A percentile compares a stretch with the other conserved stretches of the same genome.
These are phyloP conservation scores for Hypsizygus marmoreus DNA, from an alignment of 768 basidiomycete genomes.

Conservation along the genomic window DNA sequence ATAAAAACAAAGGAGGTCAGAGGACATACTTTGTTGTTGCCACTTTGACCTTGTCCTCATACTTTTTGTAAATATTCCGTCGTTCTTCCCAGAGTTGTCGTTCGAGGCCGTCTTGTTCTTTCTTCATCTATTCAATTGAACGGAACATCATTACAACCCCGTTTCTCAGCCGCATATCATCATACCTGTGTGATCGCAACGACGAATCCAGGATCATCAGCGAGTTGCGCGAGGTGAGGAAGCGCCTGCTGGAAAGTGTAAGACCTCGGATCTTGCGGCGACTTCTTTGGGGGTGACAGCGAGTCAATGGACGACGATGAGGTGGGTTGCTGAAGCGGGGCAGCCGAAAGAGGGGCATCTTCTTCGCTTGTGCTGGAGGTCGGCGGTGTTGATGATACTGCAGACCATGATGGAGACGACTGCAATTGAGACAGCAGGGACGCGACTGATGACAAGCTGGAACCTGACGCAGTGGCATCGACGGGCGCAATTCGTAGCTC, in stretches of 20 bases:
- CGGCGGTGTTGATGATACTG: no score
- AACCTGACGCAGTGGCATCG: constrained; percentile 3
- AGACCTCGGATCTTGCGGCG: constrained; percentile 46
- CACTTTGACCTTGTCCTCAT: constrained; percentile 71
- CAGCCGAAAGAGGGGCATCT: background rate
- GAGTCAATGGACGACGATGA: background rate
- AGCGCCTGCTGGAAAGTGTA: constrained; percentile 73
- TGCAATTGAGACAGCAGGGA: constrained; percentile 64
- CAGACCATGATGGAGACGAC: constrained; percentile 25
- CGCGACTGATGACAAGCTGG: constrained; percentile 47
- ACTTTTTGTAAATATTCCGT: constrained; percentile 57
- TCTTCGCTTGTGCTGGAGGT: background rate
- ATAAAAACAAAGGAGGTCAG: constrained; percentile 5
- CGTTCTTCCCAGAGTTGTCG: constrained; percentile 70
- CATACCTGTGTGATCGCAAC: constrained; percentile 52
- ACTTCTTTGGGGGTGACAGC: constrained; percentile 8
- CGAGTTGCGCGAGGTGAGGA: constrained; percentile 61
- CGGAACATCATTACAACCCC: background rate
- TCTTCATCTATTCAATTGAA: constrained; percentile 54
- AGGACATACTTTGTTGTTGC: constrained; percentile 64
- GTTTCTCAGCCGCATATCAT: background rate
- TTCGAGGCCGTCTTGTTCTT: constrained; percentile 73
- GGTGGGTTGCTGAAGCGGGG: constrained; percentile 10
- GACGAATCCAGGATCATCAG: constrained; percentile 54
- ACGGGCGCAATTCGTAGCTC: constrained; percentile 4